Percentiles rank a stretch among this genome's conserved stretches.
phyloP scores from a whole-genome alignment of 1,284 basidiomycete genomes.

The Tylopilus sp. region DNA sequence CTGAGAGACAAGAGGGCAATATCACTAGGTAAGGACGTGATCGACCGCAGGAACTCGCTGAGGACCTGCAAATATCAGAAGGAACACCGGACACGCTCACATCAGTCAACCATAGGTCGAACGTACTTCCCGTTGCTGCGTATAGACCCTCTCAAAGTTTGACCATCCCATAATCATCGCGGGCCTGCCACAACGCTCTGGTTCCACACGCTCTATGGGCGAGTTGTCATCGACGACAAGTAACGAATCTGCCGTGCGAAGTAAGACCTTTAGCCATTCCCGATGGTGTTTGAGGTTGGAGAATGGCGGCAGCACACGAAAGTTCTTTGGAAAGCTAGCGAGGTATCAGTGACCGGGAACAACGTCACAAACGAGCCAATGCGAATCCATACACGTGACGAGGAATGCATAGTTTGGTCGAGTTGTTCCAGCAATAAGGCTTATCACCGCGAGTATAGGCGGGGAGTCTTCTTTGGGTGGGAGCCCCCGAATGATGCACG shows the following conservation, averaged over 20 bases:
- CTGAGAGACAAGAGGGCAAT: conserved; percentile 82
- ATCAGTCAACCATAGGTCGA: conserved; percentile 84
- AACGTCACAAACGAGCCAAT: neutral
- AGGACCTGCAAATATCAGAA: conserved; percentile 61
- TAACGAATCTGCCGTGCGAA: conserved; percentile 75
- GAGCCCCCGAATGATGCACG: conserved; percentile 90
- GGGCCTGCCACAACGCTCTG: conserved; percentile 65
- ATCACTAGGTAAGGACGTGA: conserved; percentile 79
- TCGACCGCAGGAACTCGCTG: conserved; percentile 84
- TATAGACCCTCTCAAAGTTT: conserved; percentile 75
- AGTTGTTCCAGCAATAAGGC: no score
- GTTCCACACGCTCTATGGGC: conserved; percentile 58
- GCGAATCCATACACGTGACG: conserved; percentile 56
- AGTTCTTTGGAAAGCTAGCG: conserved; percentile 75
- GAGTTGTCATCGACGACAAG: conserved; percentile 73
- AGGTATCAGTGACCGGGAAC: conserved; percentile 11
- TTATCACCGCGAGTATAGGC: no score
- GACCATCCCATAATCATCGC: conserved; percentile 74
- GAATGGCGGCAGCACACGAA: conserved; percentile 66
- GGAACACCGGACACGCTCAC: conserved; percentile 71
- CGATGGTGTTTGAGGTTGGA: conserved; percentile 79
- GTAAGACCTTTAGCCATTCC: conserved; percentile 90
- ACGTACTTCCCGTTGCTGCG: conserved; percentile 64
- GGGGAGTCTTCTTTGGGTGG: conserved; percentile 80
- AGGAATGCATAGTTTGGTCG: conserved; percentile 67